Percentiles rank a stretch among this genome's conserved stretches.
phyloP scores from a whole-genome alignment of 306 rosid species.

The Arachis stenosperma region DNA sequence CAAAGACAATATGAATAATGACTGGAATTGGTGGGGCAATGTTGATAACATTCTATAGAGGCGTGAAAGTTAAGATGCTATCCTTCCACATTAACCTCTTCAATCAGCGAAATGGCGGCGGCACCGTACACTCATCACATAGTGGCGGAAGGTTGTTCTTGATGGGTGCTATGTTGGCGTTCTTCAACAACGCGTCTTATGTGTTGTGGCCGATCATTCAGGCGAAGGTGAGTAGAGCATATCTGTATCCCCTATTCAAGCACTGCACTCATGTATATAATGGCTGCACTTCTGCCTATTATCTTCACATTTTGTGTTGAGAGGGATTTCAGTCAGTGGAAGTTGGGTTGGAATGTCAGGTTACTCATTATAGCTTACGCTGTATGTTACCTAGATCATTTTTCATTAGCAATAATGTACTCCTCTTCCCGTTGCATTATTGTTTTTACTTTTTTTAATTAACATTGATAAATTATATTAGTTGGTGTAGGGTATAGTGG shows the following conservation, averaged over 20 bases:
- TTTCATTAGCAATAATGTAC: too few relatives aligned
- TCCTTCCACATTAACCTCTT: conserved; percentile 43
- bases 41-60: conserved; percentile 48
- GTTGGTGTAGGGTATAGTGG: conserved; percentile 31
- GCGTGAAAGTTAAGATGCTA: conserved; percentile 33
- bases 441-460: too few relatives aligned
- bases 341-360: conserved; percentile 42
- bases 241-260: conserved; percentile 44
- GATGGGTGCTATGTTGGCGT: conserved; percentile 31
- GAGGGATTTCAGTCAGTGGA: conserved; percentile 41
- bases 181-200: conserved; percentile 38
- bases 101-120: not conserved
- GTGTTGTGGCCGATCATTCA: conserved; percentile 52
- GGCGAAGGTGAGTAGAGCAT: conserved; percentile 50
- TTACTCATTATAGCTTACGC: conserved; percentile 38
- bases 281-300: conserved; percentile 26
- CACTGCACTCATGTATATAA: conserved; percentile 45
- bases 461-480: too few relatives aligned
- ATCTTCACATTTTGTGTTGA: conserved; percentile 30
- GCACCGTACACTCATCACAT: too few relatives aligned
- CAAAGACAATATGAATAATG: conserved; percentile 47
- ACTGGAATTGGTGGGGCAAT: conserved; percentile 55
- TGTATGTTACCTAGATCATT: too few relatives aligned
- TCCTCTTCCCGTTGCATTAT: too few relatives aligned
- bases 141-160: not conserved